Base-by-base conservation (phyloP, 23 red algal species). In the Agarophyton chilense region DNA sequence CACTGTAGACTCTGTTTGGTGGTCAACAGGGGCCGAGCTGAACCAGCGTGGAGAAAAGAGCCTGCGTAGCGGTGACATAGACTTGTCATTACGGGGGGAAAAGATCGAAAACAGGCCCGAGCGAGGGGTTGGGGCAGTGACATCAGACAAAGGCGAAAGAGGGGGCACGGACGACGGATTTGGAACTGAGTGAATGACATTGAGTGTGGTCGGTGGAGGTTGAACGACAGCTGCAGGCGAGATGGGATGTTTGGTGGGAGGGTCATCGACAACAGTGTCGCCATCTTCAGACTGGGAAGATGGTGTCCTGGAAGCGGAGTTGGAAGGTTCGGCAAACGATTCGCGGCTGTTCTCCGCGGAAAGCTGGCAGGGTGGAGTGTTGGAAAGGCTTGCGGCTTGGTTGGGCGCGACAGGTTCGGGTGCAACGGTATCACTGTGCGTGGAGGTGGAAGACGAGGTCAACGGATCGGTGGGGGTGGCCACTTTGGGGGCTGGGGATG, bases 131-230 rank as follows among this genome's bases (percentile, higher is more conserved):
- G 64, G 24, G 3, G 82, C 4, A 7, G 64, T 29, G 65, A 42
- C 26, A 35, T 61, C 55, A 44, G 32, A 18, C 53, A 71, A 12
- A 21, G 80, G 44, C 9, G 82, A 70, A 38, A 71, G 35, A 21
- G 82, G 80, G 42, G 77, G 55, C 50, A 62, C 50, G 17, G 77
- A 6, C 55, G 79, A 31, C 31, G 53, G 33, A 63, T 61, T 61
- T 11, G 79, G 33, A 65, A 86, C 82, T 19, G 82, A 86, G 29
- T 86, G 82, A 71, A 86, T 86, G 42, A 86, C 50, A 58, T 86
- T 58, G 36, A 72, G 36, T 21, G 82, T 58, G 22, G 82, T 31
- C 1, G 64, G 19, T 18, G 60, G n/a, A 10, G 64, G 2, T 63
- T 63, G 26, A 2, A 33, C 40, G 35, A 21, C 68, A 39, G 68